Percentiles rank a stretch among this genome's conserved stretches.
Conservation (phyloP, 2,329 filamentous ascomycete genomes). For the Epichloe glyceriae region DNA sequence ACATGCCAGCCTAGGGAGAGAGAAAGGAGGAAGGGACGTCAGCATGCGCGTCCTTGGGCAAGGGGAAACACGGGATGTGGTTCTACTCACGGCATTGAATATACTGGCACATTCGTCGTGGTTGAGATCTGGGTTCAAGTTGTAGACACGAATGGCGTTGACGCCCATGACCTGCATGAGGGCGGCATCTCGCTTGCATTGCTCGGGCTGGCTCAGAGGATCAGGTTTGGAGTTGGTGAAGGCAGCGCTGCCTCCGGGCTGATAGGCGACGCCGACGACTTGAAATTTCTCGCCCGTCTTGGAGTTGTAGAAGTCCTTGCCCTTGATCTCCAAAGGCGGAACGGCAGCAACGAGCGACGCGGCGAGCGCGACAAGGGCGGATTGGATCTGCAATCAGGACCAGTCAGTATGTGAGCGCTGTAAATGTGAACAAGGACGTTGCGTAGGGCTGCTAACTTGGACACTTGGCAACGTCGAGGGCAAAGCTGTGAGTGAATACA, state of each 20-base stretch:
- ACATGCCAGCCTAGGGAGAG: constrained; percentile 42
- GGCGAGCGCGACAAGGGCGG: constrained; percentile 38
- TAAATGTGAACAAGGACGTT: too few species aligned
- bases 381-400: constrained; percentile 18
- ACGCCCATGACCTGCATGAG: constrained; percentile 52
- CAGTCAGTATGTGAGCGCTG: constrained; percentile 7
- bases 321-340: constrained; percentile 41
- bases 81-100: constrained; percentile 42
- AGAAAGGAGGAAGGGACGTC: neutral
- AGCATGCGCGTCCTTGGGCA: neutral
- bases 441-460: neutral
- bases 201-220: constrained; percentile 43
- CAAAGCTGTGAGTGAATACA: constrained; percentile 1
- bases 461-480: neutral
- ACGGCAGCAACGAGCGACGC: constrained; percentile 43
- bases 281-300: constrained; percentile 47
- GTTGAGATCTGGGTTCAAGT: constrained; percentile 51
- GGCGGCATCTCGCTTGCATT: constrained; percentile 51
- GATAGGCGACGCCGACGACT: constrained; percentile 56
- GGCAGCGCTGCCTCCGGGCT: constrained; percentile 51
- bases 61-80: neutral
- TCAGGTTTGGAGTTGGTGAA: constrained; percentile 42
- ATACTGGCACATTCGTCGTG: constrained; percentile 55
- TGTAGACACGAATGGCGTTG: constrained; percentile 59
- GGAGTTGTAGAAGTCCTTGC: constrained; percentile 47